Percentiles rank a stretch among this genome's conserved stretches.
Conservation (phyloP, 441 rosid genomes). For the Corymbia calophylla region DNA sequence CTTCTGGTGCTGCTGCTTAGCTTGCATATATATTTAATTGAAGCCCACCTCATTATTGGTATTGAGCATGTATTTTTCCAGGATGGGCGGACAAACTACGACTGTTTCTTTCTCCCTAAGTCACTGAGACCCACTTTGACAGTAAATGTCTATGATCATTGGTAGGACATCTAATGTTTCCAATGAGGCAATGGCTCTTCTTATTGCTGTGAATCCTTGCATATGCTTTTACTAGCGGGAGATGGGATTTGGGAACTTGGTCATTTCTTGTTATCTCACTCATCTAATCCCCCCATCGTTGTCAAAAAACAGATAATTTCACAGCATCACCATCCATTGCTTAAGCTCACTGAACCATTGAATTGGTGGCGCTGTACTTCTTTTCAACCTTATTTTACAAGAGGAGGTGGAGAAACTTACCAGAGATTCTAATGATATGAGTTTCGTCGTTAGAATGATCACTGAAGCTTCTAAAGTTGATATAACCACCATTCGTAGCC, state of each 20-base stretch:
- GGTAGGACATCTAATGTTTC: background rate
- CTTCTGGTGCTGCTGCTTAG: background rate
- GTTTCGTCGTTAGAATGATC: background rate
- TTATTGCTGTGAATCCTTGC: background rate
- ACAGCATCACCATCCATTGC: background rate
- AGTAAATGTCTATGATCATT: background rate
- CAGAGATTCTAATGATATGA: background rate
- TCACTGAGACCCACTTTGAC: background rate
- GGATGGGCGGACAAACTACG: background rate
- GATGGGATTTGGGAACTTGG: background rate
- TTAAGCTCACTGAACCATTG: background rate
- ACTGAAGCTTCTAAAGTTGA: background rate
- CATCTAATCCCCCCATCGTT: background rate
- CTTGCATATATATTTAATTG: accelerated
- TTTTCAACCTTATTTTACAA: background rate
- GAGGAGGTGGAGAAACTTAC: background rate
- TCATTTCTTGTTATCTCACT: background rate
- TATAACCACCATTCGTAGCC: background rate
- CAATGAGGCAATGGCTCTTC: background rate
- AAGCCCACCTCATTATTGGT: background rate
- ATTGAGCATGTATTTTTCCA: background rate
- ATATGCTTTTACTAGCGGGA: background rate
- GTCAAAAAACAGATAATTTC: background rate
- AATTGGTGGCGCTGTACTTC: background rate
- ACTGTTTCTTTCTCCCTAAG: background rate